Evolutionary conservation across 129 eudicot genomes (phyloP).

Genomic region (Chrysanthemum makinoi): DNA sequence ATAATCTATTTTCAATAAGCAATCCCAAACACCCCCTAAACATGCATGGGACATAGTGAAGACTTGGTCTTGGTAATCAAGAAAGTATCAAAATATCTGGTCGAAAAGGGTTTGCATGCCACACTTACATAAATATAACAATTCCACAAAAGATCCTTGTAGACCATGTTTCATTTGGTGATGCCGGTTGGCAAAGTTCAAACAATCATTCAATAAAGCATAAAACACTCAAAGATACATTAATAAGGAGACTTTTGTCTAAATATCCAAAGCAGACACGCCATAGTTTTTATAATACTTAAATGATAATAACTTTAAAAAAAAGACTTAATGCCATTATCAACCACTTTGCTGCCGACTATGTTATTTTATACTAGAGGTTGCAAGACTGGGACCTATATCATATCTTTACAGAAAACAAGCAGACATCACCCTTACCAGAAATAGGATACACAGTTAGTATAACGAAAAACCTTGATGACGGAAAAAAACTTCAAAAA

Average conservation of each 20-base stretch:
- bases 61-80: too few species aligned
- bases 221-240: neutral
- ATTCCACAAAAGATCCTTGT: too few species aligned
- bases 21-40: too few species aligned
- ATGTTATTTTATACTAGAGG: neutral
- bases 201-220: slow-evolving; percentile 14
- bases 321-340: neutral
- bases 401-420: neutral
- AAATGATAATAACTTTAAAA: slow-evolving; percentile 8
- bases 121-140: neutral
- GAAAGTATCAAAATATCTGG: neutral
- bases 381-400: slow-evolving; percentile 2
- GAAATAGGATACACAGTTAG: neutral
- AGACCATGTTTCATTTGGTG: too few species aligned
- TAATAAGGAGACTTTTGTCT: neutral
- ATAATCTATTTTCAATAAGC: too few species aligned
- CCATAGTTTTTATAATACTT: slow-evolving; percentile 9
- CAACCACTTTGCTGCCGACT: neutral
- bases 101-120: neutral
- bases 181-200: too few species aligned
- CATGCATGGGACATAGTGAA: too few species aligned
- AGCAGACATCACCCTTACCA: neutral
- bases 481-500: neutral
- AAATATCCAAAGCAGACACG: neutral
- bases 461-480: neutral